Conservation (phyloP, 2,329 filamentous ascomycete species). For the Penicillium janthinellum region DNA sequence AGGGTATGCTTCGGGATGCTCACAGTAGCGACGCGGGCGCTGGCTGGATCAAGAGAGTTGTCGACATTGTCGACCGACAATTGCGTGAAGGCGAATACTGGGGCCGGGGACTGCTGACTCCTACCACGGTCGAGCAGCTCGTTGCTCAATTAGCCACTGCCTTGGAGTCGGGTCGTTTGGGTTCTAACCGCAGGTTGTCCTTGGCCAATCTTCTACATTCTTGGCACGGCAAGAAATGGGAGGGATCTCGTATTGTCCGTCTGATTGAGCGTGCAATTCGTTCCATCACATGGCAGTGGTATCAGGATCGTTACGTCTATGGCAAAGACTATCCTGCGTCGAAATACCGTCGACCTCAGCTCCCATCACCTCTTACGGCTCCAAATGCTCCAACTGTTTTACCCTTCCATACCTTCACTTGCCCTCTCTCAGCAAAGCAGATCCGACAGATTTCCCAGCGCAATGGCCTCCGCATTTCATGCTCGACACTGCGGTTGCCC, state of each 20-base stretch:
- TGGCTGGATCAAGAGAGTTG: conserved; percentile 87
- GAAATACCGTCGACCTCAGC: conserved; percentile 70
- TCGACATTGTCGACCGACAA: conserved; percentile 87
- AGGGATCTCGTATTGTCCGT: conserved; percentile 81
- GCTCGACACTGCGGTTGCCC: conserved; percentile 78
- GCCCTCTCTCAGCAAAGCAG: conserved; percentile 85
- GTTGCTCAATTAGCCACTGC: conserved; percentile 49
- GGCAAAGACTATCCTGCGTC: conserved; percentile 58
- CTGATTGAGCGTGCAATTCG: conserved; percentile 83
- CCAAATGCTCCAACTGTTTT: conserved; percentile 91
- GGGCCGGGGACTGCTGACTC: conserved; percentile 72
- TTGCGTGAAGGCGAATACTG: conserved; percentile 82
- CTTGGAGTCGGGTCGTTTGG: conserved; percentile 29
- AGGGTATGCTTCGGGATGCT: conserved; percentile 79
- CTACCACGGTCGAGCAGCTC: conserved; percentile 56
- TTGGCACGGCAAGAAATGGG: conserved; percentile 79
- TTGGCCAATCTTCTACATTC: conserved; percentile 45
- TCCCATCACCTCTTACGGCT: conserved; percentile 72
- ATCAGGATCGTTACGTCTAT: conserved; percentile 74
- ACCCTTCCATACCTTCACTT: conserved; percentile 97
- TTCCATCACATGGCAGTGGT: conserved; percentile 80
- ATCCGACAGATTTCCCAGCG: conserved; percentile 93
- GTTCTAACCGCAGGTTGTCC: conserved; percentile 28
- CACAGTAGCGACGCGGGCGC: conserved; percentile 62
- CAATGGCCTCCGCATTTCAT: conserved; percentile 90